A percentile compares a stretch with the other conserved stretches of the same genome.
Conservation (phyloP, 1,284 basidiomycete species). For the Lentinula novae-zelandiae region DNA sequence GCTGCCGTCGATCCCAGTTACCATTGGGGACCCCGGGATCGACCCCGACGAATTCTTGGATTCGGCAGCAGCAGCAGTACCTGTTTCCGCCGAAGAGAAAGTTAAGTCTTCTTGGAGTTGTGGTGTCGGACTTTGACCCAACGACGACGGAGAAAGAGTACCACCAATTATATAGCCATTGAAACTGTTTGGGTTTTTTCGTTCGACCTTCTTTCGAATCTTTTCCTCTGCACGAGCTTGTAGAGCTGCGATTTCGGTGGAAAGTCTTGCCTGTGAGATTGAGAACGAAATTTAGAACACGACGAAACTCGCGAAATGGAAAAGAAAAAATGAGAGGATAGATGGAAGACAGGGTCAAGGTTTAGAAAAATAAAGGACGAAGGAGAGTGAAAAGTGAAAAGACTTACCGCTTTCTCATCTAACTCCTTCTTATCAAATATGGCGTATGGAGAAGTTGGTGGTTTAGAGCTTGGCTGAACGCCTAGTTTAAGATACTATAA, state of each 20-base stretch:
- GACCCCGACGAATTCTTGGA: background rate
- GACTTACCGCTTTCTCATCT: constrained; percentile 54
- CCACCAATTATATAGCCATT: background rate
- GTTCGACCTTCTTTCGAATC: constrained; percentile 1
- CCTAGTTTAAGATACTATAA: background rate
- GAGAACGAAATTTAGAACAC: background rate
- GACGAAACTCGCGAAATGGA: background rate
- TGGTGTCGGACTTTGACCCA: background rate
- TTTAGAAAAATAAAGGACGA: background rate
- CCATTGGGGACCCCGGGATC: background rate
- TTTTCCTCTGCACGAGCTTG: constrained; percentile 34
- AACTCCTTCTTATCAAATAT: constrained; percentile 59
- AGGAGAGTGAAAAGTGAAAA: background rate
- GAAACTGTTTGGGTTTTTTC: background rate
- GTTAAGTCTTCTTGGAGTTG: background rate
- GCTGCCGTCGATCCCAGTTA: no score
- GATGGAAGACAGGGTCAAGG: background rate
- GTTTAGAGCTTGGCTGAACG: background rate
- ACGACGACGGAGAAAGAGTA: background rate
- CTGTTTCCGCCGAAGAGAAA: no score
- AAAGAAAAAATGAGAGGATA: background rate
- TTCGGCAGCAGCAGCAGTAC: no score
- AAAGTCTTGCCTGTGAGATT: constrained; percentile 38
- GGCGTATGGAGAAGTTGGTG: constrained; percentile 42
- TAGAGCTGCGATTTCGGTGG: constrained; percentile 45